Evolutionary conservation across 495 filamentous ascomycete species (phyloP).

Genomic region (Sordaria brevicollis): DNA sequence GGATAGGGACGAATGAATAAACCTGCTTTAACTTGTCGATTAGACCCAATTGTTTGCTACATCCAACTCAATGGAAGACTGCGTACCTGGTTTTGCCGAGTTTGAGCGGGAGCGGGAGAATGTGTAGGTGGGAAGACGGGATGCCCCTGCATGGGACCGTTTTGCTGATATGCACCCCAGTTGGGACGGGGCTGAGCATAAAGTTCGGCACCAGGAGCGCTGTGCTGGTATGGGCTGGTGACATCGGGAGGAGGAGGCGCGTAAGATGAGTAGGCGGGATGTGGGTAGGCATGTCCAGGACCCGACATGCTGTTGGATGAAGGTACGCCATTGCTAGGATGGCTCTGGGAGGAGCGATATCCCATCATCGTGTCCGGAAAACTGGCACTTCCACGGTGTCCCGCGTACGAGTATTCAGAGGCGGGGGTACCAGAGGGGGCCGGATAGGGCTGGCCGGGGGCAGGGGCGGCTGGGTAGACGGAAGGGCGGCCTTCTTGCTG

Average conservation of each 20-base stretch:
- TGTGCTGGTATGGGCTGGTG: conserved; percentile 56
- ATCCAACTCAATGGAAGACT: conserved; percentile 4
- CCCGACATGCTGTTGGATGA: not conserved
- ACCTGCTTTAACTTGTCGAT: conserved; percentile 48
- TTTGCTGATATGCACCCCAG: conserved; percentile 67
- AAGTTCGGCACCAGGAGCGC: conserved; percentile 36
- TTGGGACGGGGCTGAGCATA: conserved; percentile 65
- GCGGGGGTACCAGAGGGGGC: not conserved
- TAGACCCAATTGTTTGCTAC: not conserved
- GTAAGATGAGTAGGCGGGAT: conserved; percentile 61
- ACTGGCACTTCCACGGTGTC: not conserved
- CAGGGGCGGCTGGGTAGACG: conserved; percentile 41
- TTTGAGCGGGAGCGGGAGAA: conserved; percentile 41
- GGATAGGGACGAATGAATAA: conserved; percentile 97
- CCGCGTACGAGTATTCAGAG: conserved; percentile 60
- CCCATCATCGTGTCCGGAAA: conserved; percentile 48
- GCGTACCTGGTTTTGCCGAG: conserved; percentile 66
- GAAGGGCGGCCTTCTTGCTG: conserved; percentile 68
- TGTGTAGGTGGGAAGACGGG: conserved; percentile 46
- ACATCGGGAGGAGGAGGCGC: conserved; percentile 71
- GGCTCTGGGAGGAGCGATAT: not conserved
- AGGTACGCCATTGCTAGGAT: not conserved
- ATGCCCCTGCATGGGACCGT: conserved; percentile 41
- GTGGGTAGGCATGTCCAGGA: not conserved
- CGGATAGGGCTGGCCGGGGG: conserved; percentile 67